Percentiles rank a stretch among this genome's conserved stretches.
phyloP scores from a whole-genome alignment of 768 basidiomycete genomes.

The Russula abietina region DNA sequence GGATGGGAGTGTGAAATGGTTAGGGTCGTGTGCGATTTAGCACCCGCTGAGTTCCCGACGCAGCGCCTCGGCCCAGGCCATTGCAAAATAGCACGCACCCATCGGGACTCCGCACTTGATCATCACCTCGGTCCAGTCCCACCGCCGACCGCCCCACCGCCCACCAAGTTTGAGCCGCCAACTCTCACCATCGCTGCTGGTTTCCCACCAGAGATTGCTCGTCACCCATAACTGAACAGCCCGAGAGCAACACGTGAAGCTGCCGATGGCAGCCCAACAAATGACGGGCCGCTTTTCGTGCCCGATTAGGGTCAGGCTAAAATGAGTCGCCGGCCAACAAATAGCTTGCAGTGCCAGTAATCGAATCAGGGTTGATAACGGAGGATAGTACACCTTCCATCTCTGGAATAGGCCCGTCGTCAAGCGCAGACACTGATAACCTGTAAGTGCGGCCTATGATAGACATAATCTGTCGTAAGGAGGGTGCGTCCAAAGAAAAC shows the following conservation, averaged over 20 bases:
- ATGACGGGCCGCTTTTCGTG: conserved; percentile 67
- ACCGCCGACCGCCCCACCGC: conserved; percentile 55
- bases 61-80: conserved; percentile 61
- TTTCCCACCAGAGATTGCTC: conserved; percentile 56
- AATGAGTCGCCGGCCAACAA: conserved; percentile 91
- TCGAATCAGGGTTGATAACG: conserved; percentile 82
- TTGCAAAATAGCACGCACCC: conserved; percentile 67
- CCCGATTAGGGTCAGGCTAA: conserved; percentile 72
- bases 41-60: conserved; percentile 35
- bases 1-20: not conserved
- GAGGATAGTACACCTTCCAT: conserved; percentile 88
- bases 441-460: conserved; percentile 84
- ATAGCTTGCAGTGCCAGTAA: conserved; percentile 91
- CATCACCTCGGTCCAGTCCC: conserved; percentile 76
- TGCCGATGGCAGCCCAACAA: conserved; percentile 87
- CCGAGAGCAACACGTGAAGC: conserved; percentile 76
- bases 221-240: conserved; percentile 95
- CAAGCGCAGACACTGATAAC: conserved; percentile 80
- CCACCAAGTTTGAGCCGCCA: conserved; percentile 28
- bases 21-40: conserved; percentile 1
- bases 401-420: conserved; percentile 85
- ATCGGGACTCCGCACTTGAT: conserved; percentile 68
- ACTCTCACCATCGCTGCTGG: conserved; percentile 13
- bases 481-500: not conserved
- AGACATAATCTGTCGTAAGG: not conserved